A percentile compares a stretch with the other conserved stretches of the same genome.
Conservation (phyloP, 2,329 filamentous ascomycete species). For the Lachnellula cervina region DNA sequence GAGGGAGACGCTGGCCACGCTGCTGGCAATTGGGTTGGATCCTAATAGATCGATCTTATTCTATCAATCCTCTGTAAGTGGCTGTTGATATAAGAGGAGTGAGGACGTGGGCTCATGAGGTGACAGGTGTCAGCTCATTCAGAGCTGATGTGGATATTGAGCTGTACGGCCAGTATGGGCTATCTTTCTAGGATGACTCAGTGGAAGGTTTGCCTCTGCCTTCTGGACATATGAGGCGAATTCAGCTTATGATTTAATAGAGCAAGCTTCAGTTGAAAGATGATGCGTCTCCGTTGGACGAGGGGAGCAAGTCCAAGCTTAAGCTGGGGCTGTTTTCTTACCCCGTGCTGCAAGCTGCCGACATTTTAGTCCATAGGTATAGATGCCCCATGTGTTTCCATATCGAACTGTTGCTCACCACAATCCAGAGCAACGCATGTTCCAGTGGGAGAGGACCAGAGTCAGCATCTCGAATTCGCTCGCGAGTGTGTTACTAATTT, state of each 20-base stretch:
- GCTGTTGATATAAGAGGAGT: not conserved
- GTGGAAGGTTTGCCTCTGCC: constrained; percentile 69
- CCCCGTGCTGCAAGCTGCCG: constrained; percentile 90
- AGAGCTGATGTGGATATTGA: constrained; percentile 96
- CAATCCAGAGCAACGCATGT: constrained; percentile 74
- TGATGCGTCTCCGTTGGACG: constrained; percentile 53
- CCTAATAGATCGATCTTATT: constrained; percentile 75
- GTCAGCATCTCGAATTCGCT: constrained; percentile 89
- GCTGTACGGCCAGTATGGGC: constrained; percentile 84
- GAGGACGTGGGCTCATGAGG: not conserved
- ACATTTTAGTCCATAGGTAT: constrained; percentile 80
- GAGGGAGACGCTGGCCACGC: constrained; percentile 69
- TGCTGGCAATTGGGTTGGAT: constrained; percentile 80
- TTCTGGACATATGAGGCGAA: not conserved
- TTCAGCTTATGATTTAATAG: constrained; percentile 37
- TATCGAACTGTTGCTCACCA: constrained; percentile 5
- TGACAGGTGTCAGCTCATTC: constrained; percentile 67
- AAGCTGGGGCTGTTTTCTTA: constrained; percentile 94
- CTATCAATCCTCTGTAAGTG: constrained; percentile 67
- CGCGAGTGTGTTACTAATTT: constrained; percentile 82
- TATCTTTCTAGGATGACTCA: constrained; percentile 99
- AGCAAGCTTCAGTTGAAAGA: constrained; percentile 67
- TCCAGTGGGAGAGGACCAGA: constrained; percentile 93
- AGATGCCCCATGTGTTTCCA: constrained; percentile 5
- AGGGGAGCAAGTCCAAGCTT: constrained; percentile 55